phyloP scores from a whole-genome alignment of 148 eudicot genomes.

The Suaeda aralocaspica region DNA sequence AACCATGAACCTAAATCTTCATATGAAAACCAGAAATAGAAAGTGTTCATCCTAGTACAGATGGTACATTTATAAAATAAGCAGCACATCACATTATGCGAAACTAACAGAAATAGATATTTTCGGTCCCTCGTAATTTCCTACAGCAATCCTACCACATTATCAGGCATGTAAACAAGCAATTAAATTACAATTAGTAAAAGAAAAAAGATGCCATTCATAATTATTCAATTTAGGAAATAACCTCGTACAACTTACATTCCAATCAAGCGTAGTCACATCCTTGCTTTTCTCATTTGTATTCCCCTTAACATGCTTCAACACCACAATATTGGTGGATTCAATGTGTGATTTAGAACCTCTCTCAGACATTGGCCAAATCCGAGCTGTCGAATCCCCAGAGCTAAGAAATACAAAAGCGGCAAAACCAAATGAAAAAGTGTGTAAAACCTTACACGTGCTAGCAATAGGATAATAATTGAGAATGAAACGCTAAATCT shows the following conservation, averaged over 20 bases:
- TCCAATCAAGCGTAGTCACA: slow-evolving; percentile 84
- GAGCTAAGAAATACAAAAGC: slow-evolving; percentile 36
- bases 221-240: not conserved
- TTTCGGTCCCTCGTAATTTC: not conserved
- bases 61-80: not conserved
- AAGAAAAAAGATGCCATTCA: slow-evolving; percentile 7
- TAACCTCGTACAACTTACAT: slow-evolving; percentile 46
- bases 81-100: not conserved
- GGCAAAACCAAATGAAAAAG: not conserved
- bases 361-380: slow-evolving; percentile 45
- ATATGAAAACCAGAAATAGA: not conserved
- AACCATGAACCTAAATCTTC: not conserved
- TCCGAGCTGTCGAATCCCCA: slow-evolving; percentile 76
- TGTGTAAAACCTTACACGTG: not conserved
- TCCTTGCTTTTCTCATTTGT: slow-evolving; percentile 63
- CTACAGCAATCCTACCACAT: not conserved
- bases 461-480: not conserved
- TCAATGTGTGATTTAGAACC: slow-evolving; percentile 35
- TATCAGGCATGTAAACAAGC: not conserved
- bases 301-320: slow-evolving; percentile 59
- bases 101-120: not conserved
- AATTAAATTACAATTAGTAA: not conserved
- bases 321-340: slow-evolving; percentile 39
- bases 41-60: not conserved
- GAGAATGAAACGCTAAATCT: not conserved